Evolutionary conservation across 2,329 filamentous ascomycete species (phyloP), one percentile per base, ranked within the genome.

Genomic region (Colletotrichum scovillei): DNA sequence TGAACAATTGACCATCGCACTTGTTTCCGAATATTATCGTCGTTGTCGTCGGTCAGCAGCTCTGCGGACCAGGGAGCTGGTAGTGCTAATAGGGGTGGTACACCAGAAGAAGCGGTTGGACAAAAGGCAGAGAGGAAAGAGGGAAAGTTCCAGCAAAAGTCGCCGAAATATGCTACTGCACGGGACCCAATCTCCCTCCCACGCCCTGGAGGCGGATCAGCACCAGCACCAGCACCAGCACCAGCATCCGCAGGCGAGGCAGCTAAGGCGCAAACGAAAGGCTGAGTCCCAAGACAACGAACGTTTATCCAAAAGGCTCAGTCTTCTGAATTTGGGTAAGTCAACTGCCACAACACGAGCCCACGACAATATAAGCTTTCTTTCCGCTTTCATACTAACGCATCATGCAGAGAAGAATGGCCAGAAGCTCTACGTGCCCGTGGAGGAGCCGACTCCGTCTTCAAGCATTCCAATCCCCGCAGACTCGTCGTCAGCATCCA

Each of bases 291-390:
- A 89, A 74, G 87, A 90, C 78, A 91, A 90, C 76, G 90, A 97
- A 84, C 92, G 95, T 65, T 88, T 98, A 75, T 93, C 93, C 59
- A 98, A 98, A 86, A 90, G 93, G 76, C 88, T 98, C 82, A 94
- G 94, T 80, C 86, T 94, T 64, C 88, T 98, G 68, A 95, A 95
- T 81, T 85, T 98, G 76, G 93, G 95, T 97, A 90, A 69, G 86
- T 82, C 69, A 62, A 63, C 19, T 14, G 19, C 42, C 42, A 49
- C 42, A 49, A 26, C 58, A 32, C 22, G 6, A 59, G 32, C 32
- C 11, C 32, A 35, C 32, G 32, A 35, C 32, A 35, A 35, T 35
- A 12, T 12, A 69, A 64, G 62, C 42, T 63, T 74, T 71, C 64
- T 38, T 38, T 49, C 28, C 49, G 57, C 59, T 67, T 67, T 66